A percentile compares a stretch with the other conserved stretches of the same genome.
phyloP scores from a whole-genome alignment of 139 green algal species.

The Asterochloris sp. region DNA sequence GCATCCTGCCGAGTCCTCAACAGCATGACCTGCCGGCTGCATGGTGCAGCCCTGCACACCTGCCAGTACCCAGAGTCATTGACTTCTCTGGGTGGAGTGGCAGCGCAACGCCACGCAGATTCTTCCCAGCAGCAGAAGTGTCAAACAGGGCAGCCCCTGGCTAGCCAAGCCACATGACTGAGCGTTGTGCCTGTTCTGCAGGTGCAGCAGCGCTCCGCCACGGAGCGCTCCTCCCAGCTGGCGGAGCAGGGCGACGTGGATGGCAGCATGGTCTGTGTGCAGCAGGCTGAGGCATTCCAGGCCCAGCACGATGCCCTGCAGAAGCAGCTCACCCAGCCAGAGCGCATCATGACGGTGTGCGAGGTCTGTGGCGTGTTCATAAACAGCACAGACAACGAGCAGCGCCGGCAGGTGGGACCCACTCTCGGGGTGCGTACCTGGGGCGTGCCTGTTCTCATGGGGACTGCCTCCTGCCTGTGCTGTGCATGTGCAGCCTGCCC shows the following conservation, averaged over 20 bases:
- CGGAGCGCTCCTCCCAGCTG: conserved; percentile 48
- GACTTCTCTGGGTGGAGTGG: neutral
- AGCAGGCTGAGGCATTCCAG: conserved; percentile 59
- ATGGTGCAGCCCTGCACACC: too few species aligned
- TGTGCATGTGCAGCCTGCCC: too few species aligned
- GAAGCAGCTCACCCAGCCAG: conserved; percentile 53
- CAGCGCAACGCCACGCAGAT: neutral
- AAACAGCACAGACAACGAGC: conserved; percentile 80
- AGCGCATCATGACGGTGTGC: conserved; percentile 74
- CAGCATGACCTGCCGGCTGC: too few species aligned
- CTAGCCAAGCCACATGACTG: neutral
- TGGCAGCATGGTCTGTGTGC: conserved; percentile 52
- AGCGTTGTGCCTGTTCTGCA: neutral
- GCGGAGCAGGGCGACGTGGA: conserved; percentile 81
- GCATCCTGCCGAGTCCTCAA: too few species aligned
- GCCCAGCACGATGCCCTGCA: conserved; percentile 61
- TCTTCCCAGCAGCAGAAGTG: neutral
- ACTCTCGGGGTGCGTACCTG: too few species aligned
- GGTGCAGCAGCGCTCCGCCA: conserved; percentile 45
- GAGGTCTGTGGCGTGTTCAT: conserved; percentile 89
- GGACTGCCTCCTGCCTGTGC: too few species aligned
- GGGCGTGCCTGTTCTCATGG: too few species aligned
- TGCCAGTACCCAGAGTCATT: too few species aligned
- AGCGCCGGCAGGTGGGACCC: conserved; percentile 42
- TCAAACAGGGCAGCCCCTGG: neutral